Evolutionary conservation across 1,139 yeast species (phyloP).

Genomic region (Eremothecium cymbalariae): DNA sequence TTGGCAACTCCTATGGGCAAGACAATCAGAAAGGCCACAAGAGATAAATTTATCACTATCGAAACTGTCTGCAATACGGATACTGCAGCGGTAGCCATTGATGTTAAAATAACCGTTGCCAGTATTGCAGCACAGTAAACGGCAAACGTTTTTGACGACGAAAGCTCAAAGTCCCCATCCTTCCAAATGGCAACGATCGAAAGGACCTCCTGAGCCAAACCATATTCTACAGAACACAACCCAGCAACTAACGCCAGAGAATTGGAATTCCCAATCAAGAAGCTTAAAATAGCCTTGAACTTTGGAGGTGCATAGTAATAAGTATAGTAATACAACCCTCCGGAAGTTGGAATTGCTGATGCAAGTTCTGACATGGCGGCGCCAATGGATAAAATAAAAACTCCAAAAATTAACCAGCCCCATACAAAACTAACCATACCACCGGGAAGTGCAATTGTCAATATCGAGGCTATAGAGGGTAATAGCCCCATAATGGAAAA

Average conservation of each 20-base stretch:
- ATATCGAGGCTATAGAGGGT: slow-evolving; percentile 40
- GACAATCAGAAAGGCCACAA: slow-evolving; percentile 55
- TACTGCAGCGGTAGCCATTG: slow-evolving; percentile 44
- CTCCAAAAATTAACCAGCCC: slow-evolving; percentile 64
- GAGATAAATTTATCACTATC: slow-evolving; percentile 45
- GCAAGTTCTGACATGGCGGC: slow-evolving; percentile 58
- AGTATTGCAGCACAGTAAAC: slow-evolving; percentile 47
- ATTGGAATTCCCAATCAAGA: slow-evolving; percentile 52
- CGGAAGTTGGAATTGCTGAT: slow-evolving; percentile 64
- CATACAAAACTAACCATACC: slow-evolving; percentile 55
- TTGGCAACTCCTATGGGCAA: slow-evolving; percentile 47
- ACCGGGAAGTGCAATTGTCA: slow-evolving; percentile 37
- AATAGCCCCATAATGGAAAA: slow-evolving; percentile 47
- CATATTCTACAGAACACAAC: slow-evolving; percentile 50
- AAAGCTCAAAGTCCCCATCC: slow-evolving; percentile 42
- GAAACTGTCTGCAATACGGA: slow-evolving; percentile 56
- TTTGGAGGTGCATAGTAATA: slow-evolving; percentile 45
- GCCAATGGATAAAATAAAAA: slow-evolving; percentile 52
- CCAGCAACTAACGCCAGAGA: slow-evolving; percentile 52
- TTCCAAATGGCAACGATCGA: slow-evolving; percentile 43
- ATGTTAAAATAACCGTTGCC: slow-evolving; percentile 40
- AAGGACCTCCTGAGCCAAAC: slow-evolving; percentile 47
- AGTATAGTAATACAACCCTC: slow-evolving; percentile 62
- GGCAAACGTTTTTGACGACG: slow-evolving; percentile 44
- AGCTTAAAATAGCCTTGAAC: slow-evolving; percentile 41